phyloP scores from a whole-genome alignment of 2,329 filamentous ascomycete species.

The Colletotrichum cordylinicola region DNA sequence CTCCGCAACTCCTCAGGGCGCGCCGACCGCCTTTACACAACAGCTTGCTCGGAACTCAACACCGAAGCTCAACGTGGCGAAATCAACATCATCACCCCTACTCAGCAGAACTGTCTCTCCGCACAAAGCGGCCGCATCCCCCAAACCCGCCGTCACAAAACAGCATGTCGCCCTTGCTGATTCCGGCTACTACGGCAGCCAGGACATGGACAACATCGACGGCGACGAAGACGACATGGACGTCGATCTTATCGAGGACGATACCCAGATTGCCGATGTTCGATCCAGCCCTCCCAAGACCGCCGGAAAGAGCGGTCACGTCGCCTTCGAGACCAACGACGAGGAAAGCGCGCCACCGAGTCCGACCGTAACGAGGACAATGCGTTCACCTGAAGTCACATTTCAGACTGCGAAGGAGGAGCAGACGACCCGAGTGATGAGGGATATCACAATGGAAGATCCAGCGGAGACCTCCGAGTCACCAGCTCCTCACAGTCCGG shows the following conservation, averaged over 20 bases:
- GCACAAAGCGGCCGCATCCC: constrained; percentile 35
- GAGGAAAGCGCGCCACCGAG: constrained; percentile 22
- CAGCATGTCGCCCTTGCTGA: constrained; percentile 53
- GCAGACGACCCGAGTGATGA: constrained; percentile 35
- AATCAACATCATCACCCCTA: constrained; percentile 40
- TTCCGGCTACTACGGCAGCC: constrained; percentile 77
- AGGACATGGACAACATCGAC: constrained; percentile 33
- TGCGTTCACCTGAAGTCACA: constrained; percentile 39
- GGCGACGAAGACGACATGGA: constrained; percentile 38
- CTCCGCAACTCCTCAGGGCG: constrained; percentile 59
- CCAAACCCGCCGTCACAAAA: constrained; percentile 34
- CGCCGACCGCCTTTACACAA: constrained; percentile 59
- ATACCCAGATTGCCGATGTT: constrained; percentile 21
- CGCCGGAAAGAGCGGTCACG: constrained; percentile 7
- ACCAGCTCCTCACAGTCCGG: constrained; percentile 24
- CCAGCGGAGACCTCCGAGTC: constrained; percentile 19
- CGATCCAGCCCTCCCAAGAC: constrained; percentile 16
- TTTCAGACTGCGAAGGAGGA: constrained; percentile 52
- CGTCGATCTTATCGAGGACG: constrained; percentile 33
- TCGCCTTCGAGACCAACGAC: constrained; percentile 16
- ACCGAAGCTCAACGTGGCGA: constrained; percentile 64
- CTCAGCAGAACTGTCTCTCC: constrained; percentile 38
- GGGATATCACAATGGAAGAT: constrained; percentile 17
- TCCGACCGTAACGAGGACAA: constrained; percentile 21
- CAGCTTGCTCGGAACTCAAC: constrained; percentile 56